Conservation (phyloP, 371 early-diverging fungal genomes). For the Rhizopus stolonifer region DNA sequence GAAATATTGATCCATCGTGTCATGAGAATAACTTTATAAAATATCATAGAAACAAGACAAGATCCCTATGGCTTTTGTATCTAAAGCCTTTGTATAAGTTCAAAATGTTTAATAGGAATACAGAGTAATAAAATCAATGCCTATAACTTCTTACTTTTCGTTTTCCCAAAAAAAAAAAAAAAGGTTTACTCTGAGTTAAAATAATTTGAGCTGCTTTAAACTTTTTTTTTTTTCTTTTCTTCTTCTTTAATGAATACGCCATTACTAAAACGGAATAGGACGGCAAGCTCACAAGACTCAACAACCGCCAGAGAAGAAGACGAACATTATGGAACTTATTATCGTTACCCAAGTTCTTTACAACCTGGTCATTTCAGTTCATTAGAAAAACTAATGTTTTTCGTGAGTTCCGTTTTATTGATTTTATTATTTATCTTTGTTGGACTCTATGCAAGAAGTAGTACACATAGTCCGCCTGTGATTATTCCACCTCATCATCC, state of each 20-base stretch:
- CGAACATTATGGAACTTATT: slow-evolving; percentile 23
- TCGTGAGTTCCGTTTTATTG: slow-evolving; percentile 36
- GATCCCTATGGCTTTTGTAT: no score
- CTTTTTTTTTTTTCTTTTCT: neutral
- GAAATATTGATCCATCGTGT: no score
- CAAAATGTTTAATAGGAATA: no score
- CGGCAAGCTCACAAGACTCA: neutral
- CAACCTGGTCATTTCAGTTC: slow-evolving; percentile 50
- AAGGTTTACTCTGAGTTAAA: no score
- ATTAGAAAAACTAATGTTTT: slow-evolving; percentile 50
- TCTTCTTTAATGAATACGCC: neutral
- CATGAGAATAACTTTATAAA: no score
- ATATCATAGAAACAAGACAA: no score
- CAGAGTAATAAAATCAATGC: no score
- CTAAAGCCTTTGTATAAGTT: no score
- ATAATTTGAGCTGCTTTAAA: no score
- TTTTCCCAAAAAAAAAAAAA: no score
- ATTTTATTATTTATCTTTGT: slow-evolving; percentile 44
- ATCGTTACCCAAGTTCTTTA: slow-evolving; percentile 39
- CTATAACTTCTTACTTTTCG: no score
- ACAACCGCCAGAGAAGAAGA: slow-evolving; percentile 8
- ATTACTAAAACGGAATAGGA: neutral
- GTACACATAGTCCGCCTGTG: slow-evolving; percentile 18
- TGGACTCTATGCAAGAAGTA: slow-evolving; percentile 45
- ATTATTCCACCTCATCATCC: slow-evolving; percentile 17